Conservation (phyloP, 495 filamentous ascomycete genomes). For the Tuber calosporum region DNA sequence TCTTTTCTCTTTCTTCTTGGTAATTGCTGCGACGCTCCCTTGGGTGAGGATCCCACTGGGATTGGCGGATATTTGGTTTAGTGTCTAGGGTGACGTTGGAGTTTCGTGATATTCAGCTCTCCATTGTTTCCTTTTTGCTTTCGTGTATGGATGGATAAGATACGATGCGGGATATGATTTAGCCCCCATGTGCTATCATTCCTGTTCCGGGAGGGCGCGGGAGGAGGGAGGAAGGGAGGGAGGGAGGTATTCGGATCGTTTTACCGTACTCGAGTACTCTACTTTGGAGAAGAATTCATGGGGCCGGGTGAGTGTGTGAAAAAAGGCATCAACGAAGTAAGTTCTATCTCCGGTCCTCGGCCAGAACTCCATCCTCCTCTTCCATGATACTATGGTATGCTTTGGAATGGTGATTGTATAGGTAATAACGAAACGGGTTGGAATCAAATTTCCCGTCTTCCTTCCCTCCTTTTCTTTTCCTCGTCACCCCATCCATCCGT, state of each 20-base stretch:
- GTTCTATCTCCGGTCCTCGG: background rate
- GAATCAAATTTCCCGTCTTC: background rate
- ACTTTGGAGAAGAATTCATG: background rate
- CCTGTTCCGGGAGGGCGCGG: background rate
- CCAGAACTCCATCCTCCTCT: background rate
- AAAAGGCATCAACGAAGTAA: background rate
- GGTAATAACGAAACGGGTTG: background rate
- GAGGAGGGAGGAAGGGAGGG: background rate
- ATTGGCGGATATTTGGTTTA: background rate
- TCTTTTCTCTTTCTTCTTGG: background rate
- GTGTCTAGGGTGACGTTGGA: background rate
- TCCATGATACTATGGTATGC: background rate
- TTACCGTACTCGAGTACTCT: background rate
- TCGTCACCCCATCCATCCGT: background rate
- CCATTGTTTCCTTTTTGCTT: background rate
- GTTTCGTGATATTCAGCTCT: background rate
- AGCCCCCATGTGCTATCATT: background rate
- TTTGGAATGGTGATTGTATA: background rate
- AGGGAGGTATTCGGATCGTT: background rate
- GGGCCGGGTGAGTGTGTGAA: no score
- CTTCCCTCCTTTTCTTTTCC: background rate
- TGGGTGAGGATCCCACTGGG: background rate
- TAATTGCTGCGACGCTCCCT: background rate
- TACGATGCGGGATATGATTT: background rate
- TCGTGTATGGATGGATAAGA: no score